phyloP scores from a whole-genome alignment of 192 early-diverging fungal genomes.

The Linnemannia exigua region DNA sequence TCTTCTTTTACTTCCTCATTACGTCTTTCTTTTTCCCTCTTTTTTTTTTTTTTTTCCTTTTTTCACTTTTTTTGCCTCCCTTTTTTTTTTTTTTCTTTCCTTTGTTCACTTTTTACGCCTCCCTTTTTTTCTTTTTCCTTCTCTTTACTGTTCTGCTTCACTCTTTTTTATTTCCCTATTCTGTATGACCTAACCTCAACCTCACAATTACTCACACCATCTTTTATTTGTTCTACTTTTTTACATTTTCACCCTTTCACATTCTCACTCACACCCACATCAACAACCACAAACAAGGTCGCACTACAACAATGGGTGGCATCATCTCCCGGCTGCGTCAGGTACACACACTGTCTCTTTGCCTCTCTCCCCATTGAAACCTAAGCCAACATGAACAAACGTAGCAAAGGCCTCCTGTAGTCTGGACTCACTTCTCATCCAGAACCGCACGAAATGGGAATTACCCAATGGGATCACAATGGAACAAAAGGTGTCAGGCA shows the following conservation, averaged over 20 bases:
- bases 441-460: not conserved
- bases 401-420: too few relatives aligned
- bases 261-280: not conserved
- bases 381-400: not conserved
- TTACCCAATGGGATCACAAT: not conserved
- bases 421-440: not conserved
- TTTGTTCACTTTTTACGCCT: not conserved
- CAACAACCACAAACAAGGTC: not conserved
- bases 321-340: constrained; percentile 49
- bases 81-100: not conserved
- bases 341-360: constrained; percentile 3
- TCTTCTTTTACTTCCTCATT: not conserved
- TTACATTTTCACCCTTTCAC: not conserved
- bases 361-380: not conserved
- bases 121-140: not conserved
- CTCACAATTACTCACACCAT: not conserved
- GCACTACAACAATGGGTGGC: constrained; percentile 29
- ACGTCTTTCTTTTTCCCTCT: not conserved
- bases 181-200: constrained; percentile 34
- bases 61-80: not conserved
- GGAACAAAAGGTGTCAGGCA: not conserved
- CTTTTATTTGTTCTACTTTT: not conserved
- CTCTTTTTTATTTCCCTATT: constrained; percentile 18
- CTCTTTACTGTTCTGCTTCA: not conserved
- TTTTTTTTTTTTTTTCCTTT: not conserved